phyloP scores from a whole-genome alignment of 75 land plant genomes.

The Pseudotsuga menziesii region DNA sequence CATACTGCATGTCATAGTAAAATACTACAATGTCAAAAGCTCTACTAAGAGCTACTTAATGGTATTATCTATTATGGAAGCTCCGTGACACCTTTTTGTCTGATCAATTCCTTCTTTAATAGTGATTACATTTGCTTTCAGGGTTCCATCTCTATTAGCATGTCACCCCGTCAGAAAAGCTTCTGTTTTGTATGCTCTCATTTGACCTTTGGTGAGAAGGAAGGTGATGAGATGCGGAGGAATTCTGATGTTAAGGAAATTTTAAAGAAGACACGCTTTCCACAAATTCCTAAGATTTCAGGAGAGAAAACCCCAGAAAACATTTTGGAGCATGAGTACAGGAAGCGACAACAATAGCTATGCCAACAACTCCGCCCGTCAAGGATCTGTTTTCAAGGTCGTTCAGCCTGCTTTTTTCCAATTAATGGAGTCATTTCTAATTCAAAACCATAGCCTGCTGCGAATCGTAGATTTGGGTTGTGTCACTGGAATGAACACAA shows the following conservation, averaged over 20 bases:
- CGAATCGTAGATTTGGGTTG: no score
- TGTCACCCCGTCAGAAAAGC: slow-evolving; percentile 50
- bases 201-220: slow-evolving; percentile 56
- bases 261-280: slow-evolving; percentile 42
- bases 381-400: no score
- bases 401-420: no score
- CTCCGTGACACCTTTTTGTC: background rate
- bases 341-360: no score
- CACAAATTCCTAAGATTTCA: slow-evolving; percentile 12
- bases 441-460: no score
- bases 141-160: slow-evolving; percentile 62
- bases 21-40: background rate
- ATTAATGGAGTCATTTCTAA: no score
- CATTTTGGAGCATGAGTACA: slow-evolving; percentile 58
- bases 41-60: background rate
- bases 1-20: background rate
- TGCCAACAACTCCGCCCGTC: no score
- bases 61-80: background rate
- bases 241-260: slow-evolving; percentile 58
- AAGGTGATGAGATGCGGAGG: slow-evolving; percentile 48
- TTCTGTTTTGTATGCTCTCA: slow-evolving; percentile 63
- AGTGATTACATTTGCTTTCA: slow-evolving; percentile 7
- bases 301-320: slow-evolving; percentile 27
- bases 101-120: background rate
- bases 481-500: no score